A percentile compares a stretch with the other conserved stretches of the same genome.
Evolutionary conservation across 208 protist genomes (phyloP).

Genomic region (Trichomonas tenax): DNA sequence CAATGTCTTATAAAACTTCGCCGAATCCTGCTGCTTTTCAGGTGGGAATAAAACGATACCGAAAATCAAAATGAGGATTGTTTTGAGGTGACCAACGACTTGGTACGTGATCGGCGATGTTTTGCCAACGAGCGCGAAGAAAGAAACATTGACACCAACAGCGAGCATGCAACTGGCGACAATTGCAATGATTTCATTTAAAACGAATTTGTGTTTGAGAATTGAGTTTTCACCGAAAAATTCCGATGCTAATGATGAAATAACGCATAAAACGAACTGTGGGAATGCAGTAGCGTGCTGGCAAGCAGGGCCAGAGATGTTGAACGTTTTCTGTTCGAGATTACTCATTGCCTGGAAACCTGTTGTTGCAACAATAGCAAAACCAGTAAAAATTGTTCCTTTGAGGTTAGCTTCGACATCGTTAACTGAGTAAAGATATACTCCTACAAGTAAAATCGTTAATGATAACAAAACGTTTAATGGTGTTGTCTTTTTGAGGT

Average conservation of each 20-base stretch:
- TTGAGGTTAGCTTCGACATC: constrained; percentile 21
- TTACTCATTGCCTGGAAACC: background rate
- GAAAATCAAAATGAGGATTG: constrained; percentile 21
- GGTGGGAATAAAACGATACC: constrained; percentile 21
- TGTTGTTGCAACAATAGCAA: constrained; percentile 24
- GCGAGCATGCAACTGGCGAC: constrained; percentile 16
- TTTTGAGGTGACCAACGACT: constrained; percentile 31
- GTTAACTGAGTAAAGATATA: constrained; percentile 23
- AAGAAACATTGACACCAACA: constrained; percentile 19
- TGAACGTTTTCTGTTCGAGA: background rate
- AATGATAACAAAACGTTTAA: background rate
- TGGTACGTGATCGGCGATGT: constrained; percentile 31
- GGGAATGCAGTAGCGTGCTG: background rate
- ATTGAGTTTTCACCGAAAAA: background rate
- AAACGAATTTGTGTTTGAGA: constrained; percentile 5
- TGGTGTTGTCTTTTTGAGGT: constrained; percentile 17
- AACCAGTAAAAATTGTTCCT: background rate
- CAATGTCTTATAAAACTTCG: background rate
- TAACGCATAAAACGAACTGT: background rate
- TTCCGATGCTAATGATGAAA: constrained; percentile 22
- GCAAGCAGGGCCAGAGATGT: background rate
- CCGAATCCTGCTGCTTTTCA: background rate
- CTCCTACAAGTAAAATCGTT: constrained; percentile 21
- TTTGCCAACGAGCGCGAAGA: constrained; percentile 25
- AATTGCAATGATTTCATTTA: background rate